Base-by-base conservation (phyloP, 2,329 filamentous ascomycete species). In the Fusarium secorum region DNA sequence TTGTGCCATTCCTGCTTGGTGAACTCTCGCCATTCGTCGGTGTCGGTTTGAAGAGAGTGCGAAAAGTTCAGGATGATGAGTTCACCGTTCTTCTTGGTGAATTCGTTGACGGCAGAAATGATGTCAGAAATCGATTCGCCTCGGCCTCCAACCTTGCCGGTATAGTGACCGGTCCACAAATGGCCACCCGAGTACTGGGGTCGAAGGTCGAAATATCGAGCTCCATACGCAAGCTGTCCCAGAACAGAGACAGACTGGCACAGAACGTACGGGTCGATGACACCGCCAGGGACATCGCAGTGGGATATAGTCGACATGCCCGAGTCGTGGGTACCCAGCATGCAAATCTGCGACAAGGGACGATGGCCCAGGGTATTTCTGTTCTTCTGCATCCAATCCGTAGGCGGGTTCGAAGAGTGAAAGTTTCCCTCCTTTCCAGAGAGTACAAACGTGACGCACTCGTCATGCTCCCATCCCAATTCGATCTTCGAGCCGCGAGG, bases 371-470 rank as follows among this genome's bases (percentile, higher is more conserved):
- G 15, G 3, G 30, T 66, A 0, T 28, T 24, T 15, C 45, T 36
- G 15, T 49, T 66, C 20, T 66, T 41, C 24, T 66, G 63, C 63
- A 66, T 66, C 63, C 63, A 66, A 1, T 66, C 63, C 6, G 36
- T 45, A 0, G 63, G 63, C 1, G 63, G 63, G 39, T 66, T 66
- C 0, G 61, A 32, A 7, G 61, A 38, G 2, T 66, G 63, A 0
- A 66, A 66, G 5, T 20, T 17, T 0, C 55, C 53, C 7, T 66
- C 8, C 0, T 51, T 48, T 20, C 63, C 63, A 7, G 63, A 66
- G 4, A 66, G 61, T 0, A 66, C 33, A 14, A 65, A 66, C 0
- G 44, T 66, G n/a, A 66, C 30, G 7, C 61, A 66, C 11, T 56
- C 62, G 1, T 66, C 63, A 5, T 66, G 63, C 0, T 55, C 52